Percentiles rank a stretch among this genome's conserved stretches.
These are phyloP conservation scores for Coprinopsis sp. DNA, from an alignment of 768 basidiomycete genomes.

Conservation along the genomic window DNA sequence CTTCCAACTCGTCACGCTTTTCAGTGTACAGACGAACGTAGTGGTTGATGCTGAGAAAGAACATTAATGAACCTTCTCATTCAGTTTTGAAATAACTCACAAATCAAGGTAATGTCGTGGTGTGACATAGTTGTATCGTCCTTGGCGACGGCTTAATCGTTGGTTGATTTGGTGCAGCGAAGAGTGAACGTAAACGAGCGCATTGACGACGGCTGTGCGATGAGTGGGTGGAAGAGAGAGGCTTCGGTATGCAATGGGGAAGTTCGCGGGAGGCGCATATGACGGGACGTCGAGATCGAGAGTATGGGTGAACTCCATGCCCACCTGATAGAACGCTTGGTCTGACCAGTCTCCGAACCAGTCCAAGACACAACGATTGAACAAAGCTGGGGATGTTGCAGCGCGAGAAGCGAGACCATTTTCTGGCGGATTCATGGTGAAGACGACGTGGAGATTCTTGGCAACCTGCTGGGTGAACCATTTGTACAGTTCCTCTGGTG, in stretches of 20 bases:
- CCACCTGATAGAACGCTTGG: constrained; percentile 97
- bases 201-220: constrained; percentile 88
- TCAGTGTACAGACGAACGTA: constrained; percentile 93
- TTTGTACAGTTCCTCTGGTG: constrained; percentile 93
- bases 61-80: constrained; percentile 10
- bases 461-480: constrained; percentile 99
- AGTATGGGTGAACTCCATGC: constrained; percentile 91
- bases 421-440: constrained; percentile 98
- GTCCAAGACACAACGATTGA: constrained; percentile 98
- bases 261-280: constrained; percentile 73
- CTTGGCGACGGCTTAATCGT: constrained; percentile 84
- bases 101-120: constrained; percentile 98
- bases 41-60: constrained; percentile 76
- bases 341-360: constrained; percentile 99
- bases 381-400: constrained; percentile 95
- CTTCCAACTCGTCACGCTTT: constrained; percentile 95
- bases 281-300: constrained; percentile 87
- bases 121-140: constrained; percentile 95
- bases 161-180: constrained; percentile 87
- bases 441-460: constrained; percentile 96
- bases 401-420: constrained; percentile 94
- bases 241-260: constrained; percentile 87
- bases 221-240: constrained; percentile 85
- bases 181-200: constrained; percentile 86
- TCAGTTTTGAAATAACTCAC: too few species aligned